A percentile compares a stretch with the other conserved stretches of the same genome.
Conservation (phyloP, 495 filamentous ascomycete species). For the Immersiella caudata region DNA sequence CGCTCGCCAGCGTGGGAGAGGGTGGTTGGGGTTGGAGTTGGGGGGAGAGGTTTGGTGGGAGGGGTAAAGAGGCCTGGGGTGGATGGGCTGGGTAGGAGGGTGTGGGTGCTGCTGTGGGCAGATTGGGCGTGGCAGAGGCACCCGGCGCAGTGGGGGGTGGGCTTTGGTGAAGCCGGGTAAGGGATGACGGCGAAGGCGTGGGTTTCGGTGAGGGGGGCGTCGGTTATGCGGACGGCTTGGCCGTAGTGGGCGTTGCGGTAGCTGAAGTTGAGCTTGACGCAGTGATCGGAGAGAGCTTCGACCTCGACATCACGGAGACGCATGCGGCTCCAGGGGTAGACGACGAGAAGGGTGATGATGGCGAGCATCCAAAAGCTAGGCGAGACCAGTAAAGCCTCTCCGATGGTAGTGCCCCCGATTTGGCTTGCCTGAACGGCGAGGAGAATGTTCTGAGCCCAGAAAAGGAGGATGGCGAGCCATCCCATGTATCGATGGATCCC, state of each 20-base stretch:
- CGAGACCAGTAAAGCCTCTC: slow-evolving; percentile 50
- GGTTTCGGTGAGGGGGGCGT: slow-evolving; percentile 70
- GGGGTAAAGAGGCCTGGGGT: background rate
- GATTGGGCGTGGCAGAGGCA: slow-evolving; percentile 15
- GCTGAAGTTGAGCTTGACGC: slow-evolving; percentile 70
- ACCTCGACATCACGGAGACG: slow-evolving; percentile 61
- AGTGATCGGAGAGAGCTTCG: slow-evolving; percentile 69
- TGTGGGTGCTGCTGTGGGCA: background rate
- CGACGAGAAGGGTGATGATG: slow-evolving; percentile 58
- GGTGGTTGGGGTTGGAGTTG: slow-evolving; percentile 51
- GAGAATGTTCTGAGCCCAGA: slow-evolving; percentile 56
- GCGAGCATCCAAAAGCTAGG: slow-evolving; percentile 73
- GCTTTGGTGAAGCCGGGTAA: slow-evolving; percentile 33
- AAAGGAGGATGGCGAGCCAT: slow-evolving; percentile 63
- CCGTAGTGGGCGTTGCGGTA: slow-evolving; percentile 61
- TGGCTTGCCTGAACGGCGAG: slow-evolving; percentile 29
- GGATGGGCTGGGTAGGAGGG: background rate
- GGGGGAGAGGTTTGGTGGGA: slow-evolving; percentile 48
- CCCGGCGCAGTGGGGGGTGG: slow-evolving; percentile 19
- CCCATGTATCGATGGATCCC: slow-evolving; percentile 67
- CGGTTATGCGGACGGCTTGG: slow-evolving; percentile 55
- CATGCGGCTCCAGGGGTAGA: slow-evolving; percentile 70
- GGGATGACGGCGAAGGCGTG: slow-evolving; percentile 82
- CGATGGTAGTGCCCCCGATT: slow-evolving; percentile 17
- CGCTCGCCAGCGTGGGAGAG: slow-evolving; percentile 56